A percentile compares a stretch with the other conserved stretches of the same genome.
Evolutionary conservation across 2,329 filamentous ascomycete genomes (phyloP).

Genomic region (Phymatotrichopsis omnivora): DNA sequence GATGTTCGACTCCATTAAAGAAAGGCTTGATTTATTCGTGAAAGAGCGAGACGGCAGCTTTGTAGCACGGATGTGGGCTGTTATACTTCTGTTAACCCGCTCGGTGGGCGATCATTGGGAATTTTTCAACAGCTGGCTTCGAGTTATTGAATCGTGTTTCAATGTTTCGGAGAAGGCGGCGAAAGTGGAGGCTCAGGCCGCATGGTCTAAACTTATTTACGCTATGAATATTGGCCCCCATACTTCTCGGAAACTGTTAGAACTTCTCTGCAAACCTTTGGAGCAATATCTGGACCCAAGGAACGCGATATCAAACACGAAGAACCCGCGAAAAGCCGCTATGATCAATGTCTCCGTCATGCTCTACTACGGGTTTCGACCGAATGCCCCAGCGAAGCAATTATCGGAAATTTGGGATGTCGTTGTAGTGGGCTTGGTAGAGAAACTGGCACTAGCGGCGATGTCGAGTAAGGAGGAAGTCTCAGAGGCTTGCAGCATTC

Average conservation of each 20-base stretch:
- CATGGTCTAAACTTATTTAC: conserved; percentile 79
- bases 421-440: conserved; percentile 56
- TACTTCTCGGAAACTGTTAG: conserved; percentile 46
- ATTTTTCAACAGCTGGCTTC: conserved; percentile 63
- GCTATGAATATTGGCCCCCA: conserved; percentile 55
- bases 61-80: conserved; percentile 84
- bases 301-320: conserved; percentile 45
- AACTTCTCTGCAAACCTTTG: conserved; percentile 59
- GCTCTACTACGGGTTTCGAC: conserved; percentile 71
- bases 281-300: conserved; percentile 58
- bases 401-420: conserved; percentile 70
- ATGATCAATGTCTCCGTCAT: conserved; percentile 68
- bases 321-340: conserved; percentile 48
- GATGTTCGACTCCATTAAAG: conserved; percentile 30
- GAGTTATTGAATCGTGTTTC: conserved; percentile 71
- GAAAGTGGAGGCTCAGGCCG: conserved; percentile 66
- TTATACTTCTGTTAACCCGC: conserved; percentile 67
- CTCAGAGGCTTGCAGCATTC: conserved; percentile 54
- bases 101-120: conserved; percentile 54
- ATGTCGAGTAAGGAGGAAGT: conserved; percentile 43
- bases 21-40: conserved; percentile 50
- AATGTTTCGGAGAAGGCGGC: conserved; percentile 63
- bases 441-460: conserved; percentile 44
- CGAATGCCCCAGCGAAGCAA: conserved; percentile 53
- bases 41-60: conserved; percentile 50